Base-by-base conservation (phyloP, 371 early-diverging fungal genomes). In the Ecytonucleospora hepatopenaei region DNA sequence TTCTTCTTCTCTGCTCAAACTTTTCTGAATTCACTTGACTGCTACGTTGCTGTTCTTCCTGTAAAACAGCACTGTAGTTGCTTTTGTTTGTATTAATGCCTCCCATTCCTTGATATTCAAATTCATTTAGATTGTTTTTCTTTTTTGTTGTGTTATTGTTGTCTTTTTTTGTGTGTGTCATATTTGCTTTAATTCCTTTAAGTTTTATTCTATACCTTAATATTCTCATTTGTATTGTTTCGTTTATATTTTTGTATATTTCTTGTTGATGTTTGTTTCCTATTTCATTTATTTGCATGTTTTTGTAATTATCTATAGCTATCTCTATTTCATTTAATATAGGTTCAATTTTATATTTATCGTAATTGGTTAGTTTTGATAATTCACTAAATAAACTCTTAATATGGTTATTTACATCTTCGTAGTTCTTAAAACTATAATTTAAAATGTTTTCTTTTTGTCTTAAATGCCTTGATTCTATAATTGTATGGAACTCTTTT, bases 401-500 rank as follows among this genome's bases (percentile, higher is more conserved):
- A 2, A 53, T 54, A 8, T 64, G 30, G 51, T 59, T 46, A n/a
- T 58, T 48, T 51, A 30, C 1, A 3, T 32, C 48, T 21, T 60
- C 46, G 23, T 58, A 48, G 15, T 61, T 54, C n/a, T 23, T 19
- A 28, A 4, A 49, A 62, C 57, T 53, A 59, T 23, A 15, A 34
- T 30, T 64, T 1, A 48, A 26, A 65, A 49, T 60, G 55, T 28
- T 21, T 24, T 33, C 26, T 31, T 59, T 62, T 40, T 78, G 78
- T n/a, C 68, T 69, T 48, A 71, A 62, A 23, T 40, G 53, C 34
- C 75, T 66, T 12, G 73, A n/a, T 56, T 54, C 53, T 21, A 70
- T 67, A 46, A 78, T 63, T 30, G 31, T 65, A 30, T 23, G 15
- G 53, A 68, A 75, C 56, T 78, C 78, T 33, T 53, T 68, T 65